Evolutionary conservation across 2,329 filamentous ascomycete genomes (phyloP).

Genomic region (Cladosporium sp.): DNA sequence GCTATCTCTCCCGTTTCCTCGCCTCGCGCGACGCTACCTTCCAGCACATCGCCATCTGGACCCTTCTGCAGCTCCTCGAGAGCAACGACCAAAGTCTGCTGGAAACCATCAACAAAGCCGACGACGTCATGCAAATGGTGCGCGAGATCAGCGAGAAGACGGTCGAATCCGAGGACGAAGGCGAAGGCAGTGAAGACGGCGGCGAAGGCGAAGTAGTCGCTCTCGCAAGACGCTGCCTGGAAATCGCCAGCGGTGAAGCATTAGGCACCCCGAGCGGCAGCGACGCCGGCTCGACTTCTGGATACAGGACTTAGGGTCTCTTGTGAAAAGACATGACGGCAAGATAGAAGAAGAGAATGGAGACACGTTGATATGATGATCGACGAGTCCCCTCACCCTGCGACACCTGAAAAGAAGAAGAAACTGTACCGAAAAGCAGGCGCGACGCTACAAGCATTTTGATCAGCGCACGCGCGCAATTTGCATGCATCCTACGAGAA

Average conservation of each 20-base stretch:
- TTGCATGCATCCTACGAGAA: not conserved
- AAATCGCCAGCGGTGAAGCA: constrained; percentile 37
- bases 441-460: not conserved
- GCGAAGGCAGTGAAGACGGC: constrained; percentile 74
- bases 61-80: constrained; percentile 88
- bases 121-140: constrained; percentile 89
- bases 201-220: constrained; percentile 91
- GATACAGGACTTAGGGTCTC: constrained; percentile 7
- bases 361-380: no score
- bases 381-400: no score
- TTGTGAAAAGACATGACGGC: not conserved
- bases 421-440: no score
- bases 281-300: constrained; percentile 11
- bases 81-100: constrained; percentile 91
- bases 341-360: not conserved
- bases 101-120: constrained; percentile 79
- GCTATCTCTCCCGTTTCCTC: constrained; percentile 89
- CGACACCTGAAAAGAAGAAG: no score
- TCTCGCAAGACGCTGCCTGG: constrained; percentile 83
- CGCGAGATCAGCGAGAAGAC: constrained; percentile 85
- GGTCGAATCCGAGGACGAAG: constrained; percentile 79
- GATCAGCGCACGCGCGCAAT: not conserved
- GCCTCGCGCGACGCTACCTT: constrained; percentile 94
- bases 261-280: not conserved
- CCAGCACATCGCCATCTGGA: constrained; percentile 99